Evolutionary conservation across 768 basidiomycete genomes (phyloP).

Genomic region (Ramaria rubella): DNA sequence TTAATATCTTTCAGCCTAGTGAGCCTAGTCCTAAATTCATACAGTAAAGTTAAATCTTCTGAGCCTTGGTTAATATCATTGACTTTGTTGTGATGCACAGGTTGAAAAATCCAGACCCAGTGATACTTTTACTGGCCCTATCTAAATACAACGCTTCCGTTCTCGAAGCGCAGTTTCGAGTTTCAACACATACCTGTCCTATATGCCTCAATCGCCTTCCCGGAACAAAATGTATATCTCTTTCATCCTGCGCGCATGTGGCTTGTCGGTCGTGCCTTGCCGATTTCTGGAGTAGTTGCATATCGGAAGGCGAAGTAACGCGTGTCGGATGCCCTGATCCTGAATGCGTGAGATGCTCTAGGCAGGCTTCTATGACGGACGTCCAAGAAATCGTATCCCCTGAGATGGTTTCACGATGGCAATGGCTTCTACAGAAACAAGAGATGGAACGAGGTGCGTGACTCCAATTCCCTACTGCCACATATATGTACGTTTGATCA

Average conservation of each 20-base stretch:
- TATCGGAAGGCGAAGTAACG: slow-evolving; percentile 70
- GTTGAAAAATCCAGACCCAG: slow-evolving; percentile 52
- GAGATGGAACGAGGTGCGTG: slow-evolving; percentile 61
- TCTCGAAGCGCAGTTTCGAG: slow-evolving; percentile 50
- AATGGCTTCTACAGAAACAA: slow-evolving; percentile 67
- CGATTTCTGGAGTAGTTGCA: slow-evolving; percentile 78
- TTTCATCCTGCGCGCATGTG: slow-evolving; percentile 61
- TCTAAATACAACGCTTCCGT: slow-evolving; percentile 41
- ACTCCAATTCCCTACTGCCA: neutral
- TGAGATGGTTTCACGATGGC: slow-evolving; percentile 64
- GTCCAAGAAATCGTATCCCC: slow-evolving; percentile 64
- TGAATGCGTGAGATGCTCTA: slow-evolving; percentile 60
- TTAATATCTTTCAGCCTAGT: slow-evolving; percentile 32
- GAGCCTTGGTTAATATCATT: neutral
- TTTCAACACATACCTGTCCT: slow-evolving; percentile 57
- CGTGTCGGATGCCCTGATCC: slow-evolving; percentile 79
- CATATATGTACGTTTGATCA: slow-evolving; percentile 19
- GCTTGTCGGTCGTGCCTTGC: slow-evolving; percentile 78
- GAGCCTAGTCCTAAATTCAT: slow-evolving; percentile 27
- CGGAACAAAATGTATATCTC: slow-evolving; percentile 65
- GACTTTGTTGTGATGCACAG: slow-evolving; percentile 25
- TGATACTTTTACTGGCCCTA: slow-evolving; percentile 43
- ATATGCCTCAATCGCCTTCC: slow-evolving; percentile 72
- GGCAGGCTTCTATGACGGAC: slow-evolving; percentile 63
- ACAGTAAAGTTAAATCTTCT: slow-evolving; percentile 26